Conservation (phyloP, 345 rosid genomes). For the Dimocarpus longan region DNA sequence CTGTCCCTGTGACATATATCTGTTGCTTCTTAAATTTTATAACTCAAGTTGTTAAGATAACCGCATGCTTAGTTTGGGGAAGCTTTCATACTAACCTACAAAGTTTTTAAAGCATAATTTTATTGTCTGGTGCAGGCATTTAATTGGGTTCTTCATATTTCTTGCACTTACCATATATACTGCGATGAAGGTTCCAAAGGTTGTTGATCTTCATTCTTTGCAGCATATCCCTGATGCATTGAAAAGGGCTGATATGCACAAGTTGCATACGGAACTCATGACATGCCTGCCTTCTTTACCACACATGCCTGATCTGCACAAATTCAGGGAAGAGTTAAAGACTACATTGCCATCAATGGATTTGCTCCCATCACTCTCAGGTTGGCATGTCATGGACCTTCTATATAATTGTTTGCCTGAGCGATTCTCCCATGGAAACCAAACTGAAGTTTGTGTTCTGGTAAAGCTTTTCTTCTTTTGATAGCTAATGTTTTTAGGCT, state of each 20-base stretch:
- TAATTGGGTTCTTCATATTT: conserved; percentile 97
- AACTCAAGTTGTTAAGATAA: neutral
- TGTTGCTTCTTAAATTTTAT: neutral
- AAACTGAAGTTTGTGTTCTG: conserved; percentile 81
- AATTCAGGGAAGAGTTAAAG: conserved; percentile 47
- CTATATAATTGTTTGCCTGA: conserved; percentile 89
- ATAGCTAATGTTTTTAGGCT: neutral
- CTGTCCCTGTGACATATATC: neutral
- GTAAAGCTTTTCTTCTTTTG: conserved; percentile 42
- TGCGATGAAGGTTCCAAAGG: conserved; percentile 75
- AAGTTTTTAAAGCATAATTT: neutral
- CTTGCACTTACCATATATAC: conserved; percentile 86
- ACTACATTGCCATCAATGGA: conserved; percentile 42
- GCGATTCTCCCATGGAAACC: conserved; percentile 69
- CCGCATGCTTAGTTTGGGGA: neutral
- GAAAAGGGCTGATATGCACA: conserved; percentile 79
- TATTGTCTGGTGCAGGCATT: conserved; percentile 63
- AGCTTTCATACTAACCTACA: neutral
- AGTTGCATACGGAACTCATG: conserved; percentile 55
- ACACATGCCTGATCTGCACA: conserved; percentile 57
- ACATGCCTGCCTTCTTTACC: conserved; percentile 78
- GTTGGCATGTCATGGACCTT: conserved; percentile 81
- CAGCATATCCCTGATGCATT: conserved; percentile 67
- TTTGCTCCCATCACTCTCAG: conserved; percentile 42
- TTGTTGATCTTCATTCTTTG: conserved; percentile 77